Base-by-base conservation (phyloP, 177 flowering plant species). In the Telopea speciosissima region DNA sequence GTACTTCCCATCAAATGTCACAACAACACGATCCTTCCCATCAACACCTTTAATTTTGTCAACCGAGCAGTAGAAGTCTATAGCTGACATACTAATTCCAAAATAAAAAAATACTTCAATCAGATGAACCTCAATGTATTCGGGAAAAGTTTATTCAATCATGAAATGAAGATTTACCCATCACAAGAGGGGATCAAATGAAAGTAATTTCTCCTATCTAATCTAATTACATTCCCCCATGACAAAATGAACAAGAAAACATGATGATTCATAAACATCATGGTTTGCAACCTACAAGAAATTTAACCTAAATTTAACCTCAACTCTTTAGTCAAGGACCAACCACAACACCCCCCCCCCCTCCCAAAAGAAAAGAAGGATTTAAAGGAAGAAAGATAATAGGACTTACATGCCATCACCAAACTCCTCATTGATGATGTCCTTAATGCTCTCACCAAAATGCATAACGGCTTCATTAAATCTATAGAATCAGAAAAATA, bases 1-100 rank as follows among this genome's bases (percentile, higher is more conserved):
- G 76, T 83, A 95, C 81, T 95, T 95, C 67, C 98, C 98, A 74
- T 95, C 97, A 71, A 93, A 85, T 8, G 97, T 93, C 69, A 95
- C 44, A 33, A 91, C 94, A 19, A 90, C 98, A 58, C 98, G 90
- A 70, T 90, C 93, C 81, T 90, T 93, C 44, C 98, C 99, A 79
- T 95, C 97, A 58, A 79, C 81, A 22, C 92, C 96, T 80, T 89
- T 83, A 54, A 89, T 83, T 83, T 93, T 91, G 83, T 95, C 96
- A 67, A 95, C 97, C 1, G 98, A 93, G 85, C 98, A 95, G 80
- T 81, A 93, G 86, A 95, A 95, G 83, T 95, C 99, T 81, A 95
- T 91, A 12, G 95, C 95, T 69, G 99, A 95, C 99, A 93, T 93
- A 24, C 99, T 95, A 66, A 36, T n/a, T 31, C 2, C 33, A 6